These are phyloP conservation scores for Sordaria brevicollis DNA, from an alignment of 495 filamentous ascomycete species.

Conservation along the genomic window DNA sequence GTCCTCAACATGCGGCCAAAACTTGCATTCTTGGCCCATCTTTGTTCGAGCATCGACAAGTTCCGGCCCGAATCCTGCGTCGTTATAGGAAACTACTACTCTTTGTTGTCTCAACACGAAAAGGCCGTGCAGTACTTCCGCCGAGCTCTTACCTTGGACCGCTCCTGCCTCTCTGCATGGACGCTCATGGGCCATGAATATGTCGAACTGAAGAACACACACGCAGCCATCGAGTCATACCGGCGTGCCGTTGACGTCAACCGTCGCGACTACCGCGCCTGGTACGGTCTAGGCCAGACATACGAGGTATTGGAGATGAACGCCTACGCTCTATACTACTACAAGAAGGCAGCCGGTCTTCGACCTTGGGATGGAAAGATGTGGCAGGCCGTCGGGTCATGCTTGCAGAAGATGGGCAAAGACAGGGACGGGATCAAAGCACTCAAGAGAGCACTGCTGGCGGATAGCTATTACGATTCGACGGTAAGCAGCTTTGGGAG, in stretches of 20 bases:
- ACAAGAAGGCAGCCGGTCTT: constrained; percentile 85
- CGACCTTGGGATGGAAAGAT: constrained; percentile 92
- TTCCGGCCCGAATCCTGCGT: constrained; percentile 97
- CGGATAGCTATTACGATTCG: constrained; percentile 67
- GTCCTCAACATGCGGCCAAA: constrained; percentile 81
- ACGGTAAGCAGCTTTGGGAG: constrained; percentile 37
- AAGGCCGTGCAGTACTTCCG: constrained; percentile 98
- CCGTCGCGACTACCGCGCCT: constrained; percentile 92
- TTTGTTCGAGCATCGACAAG: constrained; percentile 82
- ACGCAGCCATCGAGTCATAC: constrained; percentile 96
- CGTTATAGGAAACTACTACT: constrained; percentile 96
- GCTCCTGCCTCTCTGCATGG: constrained; percentile 88
- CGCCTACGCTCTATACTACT: constrained; percentile 93
- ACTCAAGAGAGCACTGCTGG: constrained; percentile 79
- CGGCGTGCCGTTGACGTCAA: constrained; percentile 94
- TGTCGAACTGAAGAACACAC: constrained; percentile 97
- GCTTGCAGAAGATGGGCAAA: constrained; percentile 77
- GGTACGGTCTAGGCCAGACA: constrained; percentile 95
- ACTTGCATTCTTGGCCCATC: constrained; percentile 81
- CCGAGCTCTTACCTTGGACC: constrained; percentile 87
- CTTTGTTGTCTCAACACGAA: constrained; percentile 84
- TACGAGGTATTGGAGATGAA: constrained; percentile 98
- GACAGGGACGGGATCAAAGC: constrained; percentile 83
- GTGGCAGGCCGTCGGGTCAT: constrained; percentile 94
- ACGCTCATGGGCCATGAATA: constrained; percentile 99